phyloP scores from a whole-genome alignment of 1,284 basidiomycete genomes.

The Ganoderma boninense region DNA sequence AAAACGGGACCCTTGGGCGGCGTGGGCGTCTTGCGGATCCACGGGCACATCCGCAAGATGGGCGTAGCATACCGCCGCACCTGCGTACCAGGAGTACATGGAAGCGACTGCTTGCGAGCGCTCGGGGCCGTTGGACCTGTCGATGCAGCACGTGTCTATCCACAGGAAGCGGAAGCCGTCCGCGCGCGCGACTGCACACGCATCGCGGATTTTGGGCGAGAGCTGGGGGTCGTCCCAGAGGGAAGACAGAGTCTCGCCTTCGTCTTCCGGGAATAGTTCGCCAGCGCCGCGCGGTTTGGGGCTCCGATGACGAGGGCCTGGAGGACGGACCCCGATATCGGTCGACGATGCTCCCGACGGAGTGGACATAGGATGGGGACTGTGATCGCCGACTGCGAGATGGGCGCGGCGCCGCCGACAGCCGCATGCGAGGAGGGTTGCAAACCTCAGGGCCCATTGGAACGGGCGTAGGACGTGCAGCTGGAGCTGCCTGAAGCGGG shows the following conservation, averaged over 20 bases:
- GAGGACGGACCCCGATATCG: no score
- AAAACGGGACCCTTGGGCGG: neutral
- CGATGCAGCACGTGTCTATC: neutral
- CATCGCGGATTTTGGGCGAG: neutral
- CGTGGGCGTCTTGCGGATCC: neutral
- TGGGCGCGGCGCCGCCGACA: no score
- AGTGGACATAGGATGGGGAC: no score
- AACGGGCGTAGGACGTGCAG: neutral
- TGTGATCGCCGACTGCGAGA: no score
- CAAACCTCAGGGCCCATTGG: neutral
- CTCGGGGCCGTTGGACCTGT: neutral
- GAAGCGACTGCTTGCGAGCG: neutral
- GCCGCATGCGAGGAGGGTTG: no score
- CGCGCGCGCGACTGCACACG: neutral
- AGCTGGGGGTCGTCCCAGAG: neutral
- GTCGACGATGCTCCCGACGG: no score
- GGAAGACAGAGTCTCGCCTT: neutral
- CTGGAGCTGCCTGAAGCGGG: neutral
- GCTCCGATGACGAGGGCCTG: neutral
- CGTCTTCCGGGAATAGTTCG: neutral
- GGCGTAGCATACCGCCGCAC: neutral
- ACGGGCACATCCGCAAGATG: neutral
- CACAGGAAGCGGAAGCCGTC: neutral
- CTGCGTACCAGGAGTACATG: neutral
- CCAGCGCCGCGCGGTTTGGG: neutral